Evolutionary conservation across 169 alveolate species (phyloP).

Genomic region (Hepatocystis sp.): DNA sequence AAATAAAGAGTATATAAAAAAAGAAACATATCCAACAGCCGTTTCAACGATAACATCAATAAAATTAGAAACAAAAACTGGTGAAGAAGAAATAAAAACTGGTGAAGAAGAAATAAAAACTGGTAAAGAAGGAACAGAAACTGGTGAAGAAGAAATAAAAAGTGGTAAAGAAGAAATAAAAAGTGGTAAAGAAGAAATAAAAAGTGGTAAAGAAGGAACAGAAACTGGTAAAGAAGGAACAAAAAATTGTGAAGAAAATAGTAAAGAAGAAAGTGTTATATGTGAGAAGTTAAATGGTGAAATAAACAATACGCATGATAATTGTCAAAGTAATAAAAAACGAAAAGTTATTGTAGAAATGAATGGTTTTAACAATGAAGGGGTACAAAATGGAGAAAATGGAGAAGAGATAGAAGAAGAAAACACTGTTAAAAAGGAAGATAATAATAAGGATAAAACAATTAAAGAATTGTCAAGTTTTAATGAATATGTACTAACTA

Average conservation of each 20-base stretch:
- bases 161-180: slow-evolving; percentile 23
- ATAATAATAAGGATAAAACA: background rate
- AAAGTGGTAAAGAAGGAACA: background rate
- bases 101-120: slow-evolving; percentile 4
- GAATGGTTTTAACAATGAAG: background rate
- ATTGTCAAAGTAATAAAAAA: no score
- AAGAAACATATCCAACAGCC: no score
- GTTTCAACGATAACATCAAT: no score
- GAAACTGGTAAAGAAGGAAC: slow-evolving; percentile 1
- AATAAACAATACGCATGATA: no score
- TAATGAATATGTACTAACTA: slow-evolving; percentile 45
- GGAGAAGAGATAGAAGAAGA: slow-evolving; percentile 1
- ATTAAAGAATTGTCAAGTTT: no score
- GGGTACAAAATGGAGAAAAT: background rate
- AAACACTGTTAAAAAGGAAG: background rate
- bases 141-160: slow-evolving; percentile 3
- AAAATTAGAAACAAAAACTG: no score
- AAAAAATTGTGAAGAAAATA: no score
- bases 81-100: slow-evolving; percentile 1
- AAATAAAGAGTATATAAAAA: background rate
- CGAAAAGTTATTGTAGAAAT: no score
- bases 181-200: background rate
- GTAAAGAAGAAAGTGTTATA: no score
- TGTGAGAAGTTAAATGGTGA: no score
- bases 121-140: background rate